phyloP scores from a whole-genome alignment of 352 stramenopile genomes.

The Phytophthora fragariaefolia region DNA sequence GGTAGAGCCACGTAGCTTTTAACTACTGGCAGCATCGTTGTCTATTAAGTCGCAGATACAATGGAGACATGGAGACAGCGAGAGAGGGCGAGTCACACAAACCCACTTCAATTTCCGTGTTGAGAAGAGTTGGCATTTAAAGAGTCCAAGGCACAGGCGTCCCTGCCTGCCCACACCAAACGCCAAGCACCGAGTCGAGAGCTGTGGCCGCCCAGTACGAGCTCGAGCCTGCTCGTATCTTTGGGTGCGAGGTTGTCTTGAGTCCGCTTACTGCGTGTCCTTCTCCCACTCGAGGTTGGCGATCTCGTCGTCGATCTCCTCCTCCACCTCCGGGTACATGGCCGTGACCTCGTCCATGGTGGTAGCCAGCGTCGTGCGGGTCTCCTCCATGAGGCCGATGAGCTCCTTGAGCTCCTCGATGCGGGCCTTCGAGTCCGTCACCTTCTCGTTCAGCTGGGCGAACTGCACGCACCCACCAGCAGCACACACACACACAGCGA shows the following conservation, averaged over 20 bases:
- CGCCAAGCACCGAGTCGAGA: slow-evolving; percentile 3
- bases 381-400: slow-evolving; percentile 85
- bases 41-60: no score
- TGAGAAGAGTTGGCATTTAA: slow-evolving; percentile 41
- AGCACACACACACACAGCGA: slow-evolving; percentile 8
- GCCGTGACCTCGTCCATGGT: slow-evolving; percentile 87
- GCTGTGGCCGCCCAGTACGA: slow-evolving; percentile 6
- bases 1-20: no score
- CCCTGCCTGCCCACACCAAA: slow-evolving; percentile 10
- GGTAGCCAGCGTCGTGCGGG: slow-evolving; percentile 82
- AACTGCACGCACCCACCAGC: slow-evolving; percentile 42
- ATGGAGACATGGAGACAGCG: background rate
- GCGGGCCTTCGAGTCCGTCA: slow-evolving; percentile 85
- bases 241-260: slow-evolving; percentile 8
- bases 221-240: slow-evolving; percentile 20
- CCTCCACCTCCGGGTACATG: slow-evolving; percentile 86
- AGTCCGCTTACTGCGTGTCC: slow-evolving; percentile 75
- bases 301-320: slow-evolving; percentile 91
- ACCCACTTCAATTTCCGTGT: slow-evolving; percentile 42
- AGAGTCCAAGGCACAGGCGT: slow-evolving; percentile 16
- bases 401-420: slow-evolving; percentile 89
- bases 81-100: slow-evolving; percentile 13
- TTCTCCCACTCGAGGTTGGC: slow-evolving; percentile 91
- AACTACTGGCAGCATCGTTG: no score
- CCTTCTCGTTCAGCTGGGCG: slow-evolving; percentile 79